These are phyloP conservation scores for Candida anutae DNA, from an alignment of 1,139 yeast genomes.

Conservation along the genomic window DNA sequence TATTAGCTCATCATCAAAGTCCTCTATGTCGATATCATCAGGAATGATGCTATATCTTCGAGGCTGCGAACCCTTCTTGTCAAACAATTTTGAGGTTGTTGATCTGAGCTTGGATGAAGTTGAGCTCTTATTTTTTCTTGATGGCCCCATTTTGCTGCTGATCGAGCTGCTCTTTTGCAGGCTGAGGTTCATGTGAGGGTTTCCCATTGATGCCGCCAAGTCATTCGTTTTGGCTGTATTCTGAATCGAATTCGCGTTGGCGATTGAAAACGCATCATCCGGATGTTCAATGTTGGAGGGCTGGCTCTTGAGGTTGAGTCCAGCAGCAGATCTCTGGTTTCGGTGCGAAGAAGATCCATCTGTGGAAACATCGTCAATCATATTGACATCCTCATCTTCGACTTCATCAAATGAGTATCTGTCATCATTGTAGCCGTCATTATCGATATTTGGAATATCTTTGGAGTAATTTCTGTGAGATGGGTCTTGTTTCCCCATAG, in stretches of 20 bases:
- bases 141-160: constrained; percentile 18
- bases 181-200: constrained; percentile 1
- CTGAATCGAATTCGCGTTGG: not conserved
- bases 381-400: constrained; percentile 20
- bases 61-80: constrained; percentile 63
- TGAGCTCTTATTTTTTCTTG: constrained; percentile 21
- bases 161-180: constrained; percentile 3
- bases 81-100: constrained; percentile 65
- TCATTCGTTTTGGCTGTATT: not conserved
- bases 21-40: constrained; percentile 60
- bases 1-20: constrained; percentile 50
- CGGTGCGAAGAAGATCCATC: constrained; percentile 14
- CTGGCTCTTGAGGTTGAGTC: not conserved
- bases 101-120: constrained; percentile 44
- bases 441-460: constrained; percentile 5
- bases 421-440: constrained; percentile 11
- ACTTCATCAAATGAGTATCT: constrained; percentile 24
- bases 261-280: not conserved
- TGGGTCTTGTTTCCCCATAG: constrained; percentile 6
- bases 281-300: not conserved
- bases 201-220: constrained; percentile 2
- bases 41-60: constrained; percentile 68
- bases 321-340: not conserved
- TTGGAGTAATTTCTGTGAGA: not conserved
- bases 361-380: constrained; percentile 27